Percentiles rank a stretch among this genome's conserved stretches.
phyloP scores from a whole-genome alignment of 345 rosid species.

The Trapa bicornis region DNA sequence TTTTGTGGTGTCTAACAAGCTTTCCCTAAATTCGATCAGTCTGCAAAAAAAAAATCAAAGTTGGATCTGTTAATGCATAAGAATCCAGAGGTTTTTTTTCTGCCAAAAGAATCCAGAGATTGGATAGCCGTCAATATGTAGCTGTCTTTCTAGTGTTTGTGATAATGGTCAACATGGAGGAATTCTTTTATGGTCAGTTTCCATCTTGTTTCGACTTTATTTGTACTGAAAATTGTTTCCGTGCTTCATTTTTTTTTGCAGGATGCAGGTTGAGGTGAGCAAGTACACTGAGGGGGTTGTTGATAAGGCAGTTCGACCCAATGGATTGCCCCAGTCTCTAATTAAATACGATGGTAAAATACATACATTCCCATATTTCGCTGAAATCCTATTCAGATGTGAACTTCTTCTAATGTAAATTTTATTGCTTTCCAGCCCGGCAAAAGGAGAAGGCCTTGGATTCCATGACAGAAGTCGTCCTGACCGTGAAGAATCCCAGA shows the following conservation, averaged over 20 bases:
- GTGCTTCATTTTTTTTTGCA: constrained; percentile 14
- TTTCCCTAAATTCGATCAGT: no score
- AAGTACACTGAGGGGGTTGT: constrained; percentile 82
- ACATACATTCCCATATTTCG: neutral
- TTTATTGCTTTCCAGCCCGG: constrained; percentile 44
- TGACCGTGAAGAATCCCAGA: constrained; percentile 51
- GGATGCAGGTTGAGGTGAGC: constrained; percentile 99
- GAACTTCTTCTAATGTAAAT: neutral
- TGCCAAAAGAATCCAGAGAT: no score
- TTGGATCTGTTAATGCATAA: no score
- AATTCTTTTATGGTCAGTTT: no score
- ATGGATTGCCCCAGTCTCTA: constrained; percentile 69
- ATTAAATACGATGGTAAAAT: constrained; percentile 81
- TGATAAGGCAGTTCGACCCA: constrained; percentile 69
- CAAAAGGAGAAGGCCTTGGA: constrained; percentile 72
- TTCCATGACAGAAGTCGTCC: constrained; percentile 80
- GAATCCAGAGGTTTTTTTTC: no score
- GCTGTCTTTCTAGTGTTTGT: no score
- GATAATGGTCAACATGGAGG: no score
- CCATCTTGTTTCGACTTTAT: no score
- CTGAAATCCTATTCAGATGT: neutral
- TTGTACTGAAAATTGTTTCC: neutral
- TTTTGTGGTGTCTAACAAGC: neutral
- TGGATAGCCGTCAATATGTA: no score
- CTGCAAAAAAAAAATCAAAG: no score